These are phyloP conservation scores for Pouteria campechiana DNA, from an alignment of 179 eudicot genomes.

Conservation along the genomic window DNA sequence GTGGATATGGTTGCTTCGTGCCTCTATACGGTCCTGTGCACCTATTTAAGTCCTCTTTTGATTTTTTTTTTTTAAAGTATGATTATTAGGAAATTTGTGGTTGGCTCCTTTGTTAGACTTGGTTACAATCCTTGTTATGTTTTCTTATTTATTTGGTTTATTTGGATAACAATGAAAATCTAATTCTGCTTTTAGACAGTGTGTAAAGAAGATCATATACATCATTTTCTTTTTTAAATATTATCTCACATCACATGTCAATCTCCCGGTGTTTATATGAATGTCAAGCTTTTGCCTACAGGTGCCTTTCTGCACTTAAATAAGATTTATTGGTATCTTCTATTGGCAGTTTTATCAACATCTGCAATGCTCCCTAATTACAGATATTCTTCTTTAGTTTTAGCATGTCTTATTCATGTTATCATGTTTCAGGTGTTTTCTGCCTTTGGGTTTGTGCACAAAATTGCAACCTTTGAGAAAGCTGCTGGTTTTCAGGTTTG, in stretches of 20 bases:
- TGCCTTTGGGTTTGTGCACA: conserved; percentile 78
- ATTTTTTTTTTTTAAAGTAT: too few species aligned
- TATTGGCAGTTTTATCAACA: not conserved
- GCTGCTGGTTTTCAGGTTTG: conserved; percentile 82
- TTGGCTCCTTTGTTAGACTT: too few species aligned
- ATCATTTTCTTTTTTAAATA: conserved; percentile 27
- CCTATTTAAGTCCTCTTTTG: too few species aligned
- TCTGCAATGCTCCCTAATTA: not conserved
- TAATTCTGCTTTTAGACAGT: too few species aligned
- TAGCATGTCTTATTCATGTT: not conserved
- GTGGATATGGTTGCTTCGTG: too few species aligned
- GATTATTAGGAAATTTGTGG: too few species aligned
- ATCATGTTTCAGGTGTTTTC: conserved; percentile 63
- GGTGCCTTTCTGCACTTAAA: conserved; percentile 48
- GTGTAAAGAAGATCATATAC: conserved; percentile 43
- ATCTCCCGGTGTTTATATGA: too few species aligned
- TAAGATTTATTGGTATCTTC: conserved; percentile 19
- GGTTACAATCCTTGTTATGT: too few species aligned
- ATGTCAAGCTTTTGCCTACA: conserved; percentile 37
- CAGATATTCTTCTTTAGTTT: not conserved
- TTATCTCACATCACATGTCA: too few species aligned
- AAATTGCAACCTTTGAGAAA: conserved; percentile 76
- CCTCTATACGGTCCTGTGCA: too few species aligned
- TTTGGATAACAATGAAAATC: too few species aligned
- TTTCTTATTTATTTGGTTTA: conserved; percentile 41